Conservation (phyloP, 176 grass and related monocot genomes). For the Bonia amplexicaulis region DNA sequence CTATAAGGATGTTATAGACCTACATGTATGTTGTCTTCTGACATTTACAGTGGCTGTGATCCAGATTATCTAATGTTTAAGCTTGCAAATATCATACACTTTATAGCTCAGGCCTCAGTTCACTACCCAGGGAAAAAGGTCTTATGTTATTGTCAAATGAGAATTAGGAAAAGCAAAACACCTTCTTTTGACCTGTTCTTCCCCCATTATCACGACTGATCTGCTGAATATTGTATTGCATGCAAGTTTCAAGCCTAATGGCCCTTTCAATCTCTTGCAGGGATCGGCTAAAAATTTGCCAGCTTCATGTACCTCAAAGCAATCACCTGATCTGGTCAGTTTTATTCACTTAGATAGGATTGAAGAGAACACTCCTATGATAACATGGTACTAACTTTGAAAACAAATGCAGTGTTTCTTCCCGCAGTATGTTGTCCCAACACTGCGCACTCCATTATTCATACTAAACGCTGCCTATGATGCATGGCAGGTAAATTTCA, state of each 20-base stretch:
- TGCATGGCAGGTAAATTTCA: constrained; percentile 61
- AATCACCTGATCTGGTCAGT: constrained; percentile 46
- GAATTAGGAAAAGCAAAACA: not conserved
- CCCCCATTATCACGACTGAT: not conserved
- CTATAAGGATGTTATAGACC: constrained; percentile 37
- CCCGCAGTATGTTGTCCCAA: constrained; percentile 65
- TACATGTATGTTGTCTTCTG: constrained; percentile 49
- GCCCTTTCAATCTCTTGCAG: constrained; percentile 25
- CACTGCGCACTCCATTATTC: constrained; percentile 61
- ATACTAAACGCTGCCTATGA: constrained; percentile 83
- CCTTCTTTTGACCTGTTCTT: not conserved
- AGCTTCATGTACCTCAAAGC: constrained; percentile 50
- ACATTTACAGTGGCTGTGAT: not conserved
- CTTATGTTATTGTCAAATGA: not conserved
- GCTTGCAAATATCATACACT: not conserved
- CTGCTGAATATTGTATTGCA: not conserved
- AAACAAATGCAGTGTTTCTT: constrained; percentile 72
- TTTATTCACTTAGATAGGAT: not conserved
- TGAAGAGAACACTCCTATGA: not conserved
- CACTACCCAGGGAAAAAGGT: not conserved
- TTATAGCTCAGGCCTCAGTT: not conserved
- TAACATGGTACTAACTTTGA: constrained; percentile 21
- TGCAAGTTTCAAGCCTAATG: not conserved
- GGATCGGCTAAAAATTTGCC: constrained; percentile 51
- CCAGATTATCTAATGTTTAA: not conserved